Evolutionary conservation across 83 land plant genomes (phyloP).

Genomic region (Picea abies): DNA sequence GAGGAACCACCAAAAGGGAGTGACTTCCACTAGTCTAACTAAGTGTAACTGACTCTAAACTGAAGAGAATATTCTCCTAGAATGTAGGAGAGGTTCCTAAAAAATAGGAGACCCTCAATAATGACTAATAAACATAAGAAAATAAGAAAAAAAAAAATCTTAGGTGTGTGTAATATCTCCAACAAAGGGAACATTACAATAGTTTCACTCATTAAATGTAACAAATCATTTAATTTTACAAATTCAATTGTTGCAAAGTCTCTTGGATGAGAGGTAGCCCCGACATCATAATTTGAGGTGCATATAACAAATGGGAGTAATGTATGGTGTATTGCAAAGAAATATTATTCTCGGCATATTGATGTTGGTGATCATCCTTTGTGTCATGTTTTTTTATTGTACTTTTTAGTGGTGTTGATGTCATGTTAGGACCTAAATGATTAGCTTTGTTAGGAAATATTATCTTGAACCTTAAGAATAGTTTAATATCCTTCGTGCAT

Average conservation of each 20-base stretch:
- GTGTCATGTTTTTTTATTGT: neutral
- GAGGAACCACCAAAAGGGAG: too few relatives aligned
- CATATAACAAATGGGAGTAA: neutral
- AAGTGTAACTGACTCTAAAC: too few relatives aligned
- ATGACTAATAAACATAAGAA: too few relatives aligned
- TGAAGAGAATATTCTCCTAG: too few relatives aligned
- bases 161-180: too few relatives aligned
- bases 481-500: neutral
- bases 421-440: neutral
- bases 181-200: too few relatives aligned
- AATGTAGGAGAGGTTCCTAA: too few relatives aligned
- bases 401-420: neutral
- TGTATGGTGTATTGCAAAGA: neutral
- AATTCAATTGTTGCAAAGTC: neutral
- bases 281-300: neutral
- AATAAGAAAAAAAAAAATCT: too few relatives aligned
- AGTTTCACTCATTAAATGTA: neutral
- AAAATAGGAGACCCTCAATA: too few relatives aligned
- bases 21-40: too few relatives aligned
- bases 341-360: neutral
- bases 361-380: neutral
- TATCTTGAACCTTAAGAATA: neutral
- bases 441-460: neutral
- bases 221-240: neutral
- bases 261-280: neutral